A percentile compares a stretch with the other conserved stretches of the same genome.
phyloP scores from a whole-genome alignment of 305 asterid species.

The Fraxinus baroniana region DNA sequence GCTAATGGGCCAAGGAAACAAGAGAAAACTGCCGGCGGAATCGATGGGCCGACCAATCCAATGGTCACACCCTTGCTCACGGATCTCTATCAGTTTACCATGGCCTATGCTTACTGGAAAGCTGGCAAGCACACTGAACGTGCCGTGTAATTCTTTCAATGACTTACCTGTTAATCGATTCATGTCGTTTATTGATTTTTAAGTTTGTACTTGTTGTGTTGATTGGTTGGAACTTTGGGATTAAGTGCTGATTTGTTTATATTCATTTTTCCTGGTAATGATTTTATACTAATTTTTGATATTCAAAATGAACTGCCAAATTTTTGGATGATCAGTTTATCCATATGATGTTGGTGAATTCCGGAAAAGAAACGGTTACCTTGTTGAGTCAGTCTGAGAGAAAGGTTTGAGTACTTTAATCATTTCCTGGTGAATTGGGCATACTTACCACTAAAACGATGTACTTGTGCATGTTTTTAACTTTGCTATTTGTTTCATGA shows the following conservation, averaged over 20 bases:
- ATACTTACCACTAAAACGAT: not conserved
- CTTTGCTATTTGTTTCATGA: not conserved
- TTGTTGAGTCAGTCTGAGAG: not conserved
- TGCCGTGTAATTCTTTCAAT: conserved; percentile 62
- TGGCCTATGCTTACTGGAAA: conserved; percentile 99
- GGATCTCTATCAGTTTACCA: conserved; percentile 95
- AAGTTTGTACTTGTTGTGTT: not conserved
- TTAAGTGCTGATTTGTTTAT: not conserved
- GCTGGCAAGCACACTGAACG: conserved; percentile 86
- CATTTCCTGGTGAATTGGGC: not conserved
- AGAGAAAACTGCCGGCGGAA: conserved; percentile 21
- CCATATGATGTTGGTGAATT: not conserved
- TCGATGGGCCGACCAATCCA: conserved; percentile 85
- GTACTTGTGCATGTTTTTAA: not conserved
- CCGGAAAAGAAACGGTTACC: not conserved
- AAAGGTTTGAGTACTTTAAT: not conserved
- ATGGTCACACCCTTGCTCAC: conserved; percentile 96
- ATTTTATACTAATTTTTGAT: not conserved
- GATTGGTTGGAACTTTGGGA: conserved; percentile 17
- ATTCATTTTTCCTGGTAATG: not conserved
- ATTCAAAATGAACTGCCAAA: not conserved
- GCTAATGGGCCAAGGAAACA: conserved; percentile 40
- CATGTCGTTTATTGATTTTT: not conserved
- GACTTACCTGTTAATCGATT: not conserved
- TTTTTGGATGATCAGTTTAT: not conserved